These are phyloP conservation scores for Blastomyces silverae DNA, from an alignment of 2,329 filamentous ascomycete genomes.

Conservation along the genomic window DNA sequence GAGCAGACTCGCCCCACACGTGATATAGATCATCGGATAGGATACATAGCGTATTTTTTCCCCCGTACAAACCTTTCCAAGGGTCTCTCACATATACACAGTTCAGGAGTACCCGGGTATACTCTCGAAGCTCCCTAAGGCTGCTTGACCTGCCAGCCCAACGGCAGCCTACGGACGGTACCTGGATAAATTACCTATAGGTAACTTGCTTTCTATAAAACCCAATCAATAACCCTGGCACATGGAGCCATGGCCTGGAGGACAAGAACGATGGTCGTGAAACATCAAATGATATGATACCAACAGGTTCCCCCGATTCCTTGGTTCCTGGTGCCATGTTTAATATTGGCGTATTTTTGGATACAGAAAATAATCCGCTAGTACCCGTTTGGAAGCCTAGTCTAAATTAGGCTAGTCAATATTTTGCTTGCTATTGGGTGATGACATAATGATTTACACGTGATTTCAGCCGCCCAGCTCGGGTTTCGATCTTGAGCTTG, in stretches of 20 bases:
- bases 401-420: background rate
- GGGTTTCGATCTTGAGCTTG: background rate
- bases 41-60: no score
- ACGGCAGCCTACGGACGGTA: background rate
- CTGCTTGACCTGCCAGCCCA: no score
- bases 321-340: background rate
- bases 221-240: background rate
- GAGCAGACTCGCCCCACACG: background rate
- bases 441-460: conserved; percentile 4
- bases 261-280: conserved; percentile 8
- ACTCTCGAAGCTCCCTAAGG: no score
- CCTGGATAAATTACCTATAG: background rate
- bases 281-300: conserved; percentile 4
- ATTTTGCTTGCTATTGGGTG: background rate
- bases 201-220: background rate
- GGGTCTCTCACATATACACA: no score
- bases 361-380: background rate
- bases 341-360: background rate
- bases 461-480: background rate
- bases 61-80: no score
- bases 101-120: no score
- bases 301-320: background rate
- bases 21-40: conserved; percentile 4
- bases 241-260: background rate
- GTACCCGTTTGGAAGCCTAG: background rate